These are phyloP conservation scores for Trichocomaceae sp. DNA, from an alignment of 2,329 filamentous ascomycete genomes.

Conservation along the genomic window DNA sequence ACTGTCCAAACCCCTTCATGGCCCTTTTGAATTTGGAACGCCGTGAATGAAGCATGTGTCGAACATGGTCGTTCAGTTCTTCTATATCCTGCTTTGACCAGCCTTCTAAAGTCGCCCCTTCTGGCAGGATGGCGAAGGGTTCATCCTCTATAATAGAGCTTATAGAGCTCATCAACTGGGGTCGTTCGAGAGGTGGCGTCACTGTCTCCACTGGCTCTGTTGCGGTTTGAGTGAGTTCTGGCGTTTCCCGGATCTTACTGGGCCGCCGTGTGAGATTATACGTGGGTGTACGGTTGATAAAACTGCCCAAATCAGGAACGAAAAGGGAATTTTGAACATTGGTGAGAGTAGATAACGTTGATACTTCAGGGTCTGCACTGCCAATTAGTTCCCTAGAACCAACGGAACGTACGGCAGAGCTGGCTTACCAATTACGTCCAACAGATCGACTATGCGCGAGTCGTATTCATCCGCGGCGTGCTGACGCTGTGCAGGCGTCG, in stretches of 20 bases:
- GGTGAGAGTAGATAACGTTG: conserved; percentile 73
- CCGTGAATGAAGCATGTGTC: conserved; percentile 79
- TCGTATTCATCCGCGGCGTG: conserved; percentile 47
- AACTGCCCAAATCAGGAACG: conserved; percentile 69
- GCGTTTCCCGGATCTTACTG: conserved; percentile 27
- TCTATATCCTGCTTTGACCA: conserved; percentile 70
- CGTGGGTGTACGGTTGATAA: conserved; percentile 69
- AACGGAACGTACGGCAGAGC: not conserved
- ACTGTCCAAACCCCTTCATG: conserved; percentile 75
- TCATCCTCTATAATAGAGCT: conserved; percentile 62
- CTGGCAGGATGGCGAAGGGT: conserved; percentile 72
- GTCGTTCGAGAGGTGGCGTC: conserved; percentile 15
- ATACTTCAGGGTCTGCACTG: conserved; percentile 65
- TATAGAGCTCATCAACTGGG: conserved; percentile 51
- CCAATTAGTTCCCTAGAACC: not conserved
- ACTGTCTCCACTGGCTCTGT: conserved; percentile 14
- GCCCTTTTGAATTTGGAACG: conserved; percentile 71
- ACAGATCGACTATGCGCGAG: conserved; percentile 57
- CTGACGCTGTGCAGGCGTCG: conserved; percentile 14
- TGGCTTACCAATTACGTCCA: conserved; percentile 60
- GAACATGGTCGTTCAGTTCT: conserved; percentile 76
- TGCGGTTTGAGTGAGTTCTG: conserved; percentile 4
- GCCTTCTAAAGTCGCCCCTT: conserved; percentile 63
- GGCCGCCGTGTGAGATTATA: conserved; percentile 60
- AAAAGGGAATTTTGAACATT: conserved; percentile 90